Evolutionary conservation across 2,329 filamentous ascomycete species (phyloP), one percentile per base, ranked within the genome.

Genomic region (Pyrenophora tritici-repentis): DNA sequence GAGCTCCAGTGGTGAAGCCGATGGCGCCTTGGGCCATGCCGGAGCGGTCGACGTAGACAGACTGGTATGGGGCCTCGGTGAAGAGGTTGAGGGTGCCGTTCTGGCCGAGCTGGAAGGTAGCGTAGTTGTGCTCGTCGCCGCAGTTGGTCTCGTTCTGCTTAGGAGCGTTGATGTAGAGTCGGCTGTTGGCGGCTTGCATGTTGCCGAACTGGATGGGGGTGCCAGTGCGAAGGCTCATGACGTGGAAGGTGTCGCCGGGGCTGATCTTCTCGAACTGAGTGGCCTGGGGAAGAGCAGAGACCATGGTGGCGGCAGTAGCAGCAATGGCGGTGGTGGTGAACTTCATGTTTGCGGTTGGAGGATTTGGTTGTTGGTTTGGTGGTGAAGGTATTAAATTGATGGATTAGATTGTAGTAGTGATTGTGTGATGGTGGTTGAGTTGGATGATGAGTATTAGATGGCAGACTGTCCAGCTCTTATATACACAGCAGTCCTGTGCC

Each of bases 11-110:
- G 29, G 77, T 76, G 73, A 83, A 86, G 35, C 78, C 76, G 35
- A 85, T 62, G 17, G 74, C 70, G 42, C 84, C 84, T 53, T 63
- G 78, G 78, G 81, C 83, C 81, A 84, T 84, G 62, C 81, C 83
- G 38, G 80, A 83, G 37, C 79, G 78, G 67, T 86, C 83, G 34
- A 79, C 78, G 56, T 64, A 85, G 42, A 82, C 51, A 60, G 79
- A 70, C 73, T 86, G 83, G 2, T 72, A 70, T 4, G 70, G 73
- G 17, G 72, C 70, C 20, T 63, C 57, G 29, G 75, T 76, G 70
- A 79, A 83, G 26, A 86, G 77, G 65, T 68, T 78, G 12, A 68
- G 75, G 37, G 73, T 73, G 53, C 50, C 53, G 39, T 80, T 5
- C 5, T 20, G 72, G 34, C 75, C 44, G 59, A 85, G 69, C 58